phyloP scores from a whole-genome alignment of 78 protist species.

The Dictyostelium intermedium region DNA sequence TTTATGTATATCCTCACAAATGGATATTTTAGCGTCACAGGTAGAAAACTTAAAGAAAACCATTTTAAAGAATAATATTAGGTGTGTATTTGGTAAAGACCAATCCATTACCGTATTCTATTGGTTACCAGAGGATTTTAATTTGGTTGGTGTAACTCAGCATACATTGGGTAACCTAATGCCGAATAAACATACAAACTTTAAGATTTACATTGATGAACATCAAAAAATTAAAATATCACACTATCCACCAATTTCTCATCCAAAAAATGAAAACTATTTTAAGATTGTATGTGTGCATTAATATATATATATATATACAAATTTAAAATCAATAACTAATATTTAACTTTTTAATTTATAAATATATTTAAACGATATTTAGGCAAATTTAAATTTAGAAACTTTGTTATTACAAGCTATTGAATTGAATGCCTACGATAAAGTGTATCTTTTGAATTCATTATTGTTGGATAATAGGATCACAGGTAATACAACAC shows the following conservation, averaged over 20 bases:
- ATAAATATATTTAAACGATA: too few relatives aligned
- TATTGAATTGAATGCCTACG: constrained; percentile 44
- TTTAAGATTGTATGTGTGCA: constrained; percentile 29
- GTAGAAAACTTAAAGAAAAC: constrained; percentile 56
- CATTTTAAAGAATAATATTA: constrained; percentile 29
- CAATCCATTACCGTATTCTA: constrained; percentile 55
- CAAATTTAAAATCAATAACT: not conserved
- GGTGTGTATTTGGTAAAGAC: constrained; percentile 47
- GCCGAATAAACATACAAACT: constrained; percentile 9
- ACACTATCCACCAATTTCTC: constrained; percentile 28
- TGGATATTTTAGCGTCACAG: constrained; percentile 44
- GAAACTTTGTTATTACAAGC: constrained; percentile 42
- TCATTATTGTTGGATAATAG: not conserved
- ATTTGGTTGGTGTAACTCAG: not conserved
- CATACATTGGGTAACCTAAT: not conserved
- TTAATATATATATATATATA: too few relatives aligned
- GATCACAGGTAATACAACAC: not conserved
- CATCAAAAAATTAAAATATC: constrained; percentile 8
- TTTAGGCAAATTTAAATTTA: constrained; percentile 12
- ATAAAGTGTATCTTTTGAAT: constrained; percentile 5
- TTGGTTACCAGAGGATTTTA: constrained; percentile 67
- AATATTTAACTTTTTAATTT: not conserved
- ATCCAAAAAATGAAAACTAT: constrained; percentile 47
- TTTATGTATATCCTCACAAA: constrained; percentile 26
- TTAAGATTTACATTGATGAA: constrained; percentile 23